Conservation (phyloP, 371 early-diverging fungal species). For the Globomyces sp. region DNA sequence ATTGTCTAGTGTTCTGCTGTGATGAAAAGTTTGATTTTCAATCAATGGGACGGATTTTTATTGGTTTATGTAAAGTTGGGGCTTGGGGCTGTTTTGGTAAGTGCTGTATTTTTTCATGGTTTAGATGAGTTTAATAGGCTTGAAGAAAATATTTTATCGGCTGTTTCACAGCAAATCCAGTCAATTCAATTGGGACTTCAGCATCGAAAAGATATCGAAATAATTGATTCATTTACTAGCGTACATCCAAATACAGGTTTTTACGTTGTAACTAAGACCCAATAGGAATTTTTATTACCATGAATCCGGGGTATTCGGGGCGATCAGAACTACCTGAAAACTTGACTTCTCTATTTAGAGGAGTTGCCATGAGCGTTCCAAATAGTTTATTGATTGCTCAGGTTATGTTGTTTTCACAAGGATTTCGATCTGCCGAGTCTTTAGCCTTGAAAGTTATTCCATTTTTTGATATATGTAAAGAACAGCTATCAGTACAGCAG, state of each 20-base stretch:
- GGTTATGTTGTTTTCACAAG: conserved; percentile 98
- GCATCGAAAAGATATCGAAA: conserved; percentile 77
- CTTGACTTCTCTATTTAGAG: conserved; percentile 96
- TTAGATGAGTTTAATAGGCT: conserved; percentile 98
- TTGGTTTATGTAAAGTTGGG: conserved; percentile 96
- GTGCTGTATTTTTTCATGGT: too few species aligned
- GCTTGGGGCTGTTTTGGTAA: conserved; percentile 94
- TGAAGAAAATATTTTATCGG: conserved; percentile 95
- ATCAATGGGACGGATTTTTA: conserved; percentile 99
- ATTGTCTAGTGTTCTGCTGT: conserved; percentile 98
- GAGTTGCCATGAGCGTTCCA: conserved; percentile 98
- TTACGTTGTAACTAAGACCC: too few species aligned
- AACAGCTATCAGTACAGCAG: conserved; percentile 90
- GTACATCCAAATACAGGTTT: conserved; percentile 79
- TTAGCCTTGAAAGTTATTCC: conserved; percentile 96
- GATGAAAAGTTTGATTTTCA: conserved; percentile 99
- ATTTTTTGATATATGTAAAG: conserved; percentile 90
- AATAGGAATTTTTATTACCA: conserved; percentile 93
- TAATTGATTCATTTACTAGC: conserved; percentile 83
- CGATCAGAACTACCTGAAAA: conserved; percentile 98
- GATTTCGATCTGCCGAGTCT: conserved; percentile 93
- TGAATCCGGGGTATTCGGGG: conserved; percentile 99
- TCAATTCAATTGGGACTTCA: conserved; percentile 94
- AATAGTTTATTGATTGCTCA: conserved; percentile 97
- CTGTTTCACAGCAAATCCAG: conserved; percentile 98